Evolutionary conservation across 495 filamentous ascomycete species (phyloP).

Genomic region (Haplographium delicatum): DNA sequence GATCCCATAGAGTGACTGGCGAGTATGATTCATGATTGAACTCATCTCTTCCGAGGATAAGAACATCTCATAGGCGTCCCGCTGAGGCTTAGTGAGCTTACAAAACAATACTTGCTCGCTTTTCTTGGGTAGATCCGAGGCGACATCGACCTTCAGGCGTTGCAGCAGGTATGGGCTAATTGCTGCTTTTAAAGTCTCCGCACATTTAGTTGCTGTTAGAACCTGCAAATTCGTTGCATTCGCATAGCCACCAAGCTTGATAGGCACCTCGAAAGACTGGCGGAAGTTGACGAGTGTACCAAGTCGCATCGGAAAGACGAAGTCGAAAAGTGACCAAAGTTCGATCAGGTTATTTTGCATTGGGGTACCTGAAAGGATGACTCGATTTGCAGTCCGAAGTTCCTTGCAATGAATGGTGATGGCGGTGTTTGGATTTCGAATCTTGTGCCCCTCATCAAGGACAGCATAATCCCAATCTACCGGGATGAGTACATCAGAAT

Average conservation of each 20-base stretch:
- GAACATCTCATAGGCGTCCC: conserved; percentile 71
- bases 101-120: conserved; percentile 94
- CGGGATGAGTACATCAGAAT: conserved; percentile 69
- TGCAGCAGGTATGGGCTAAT: conserved; percentile 93
- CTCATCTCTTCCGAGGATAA: conserved; percentile 78
- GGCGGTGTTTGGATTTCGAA: conserved; percentile 87
- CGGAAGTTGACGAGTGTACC: conserved; percentile 88
- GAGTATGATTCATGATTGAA: conserved; percentile 64
- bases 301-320: conserved; percentile 90
- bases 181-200: conserved; percentile 81
- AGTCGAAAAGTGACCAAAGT: conserved; percentile 95
- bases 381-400: conserved; percentile 75
- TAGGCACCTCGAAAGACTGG: conserved; percentile 85
- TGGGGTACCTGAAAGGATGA: conserved; percentile 93
- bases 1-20: conserved; percentile 81
- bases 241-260: conserved; percentile 85
- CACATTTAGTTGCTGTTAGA: conserved; percentile 84
- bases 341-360: conserved; percentile 98
- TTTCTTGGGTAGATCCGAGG: conserved; percentile 88
- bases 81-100: conserved; percentile 74
- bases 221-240: conserved; percentile 90
- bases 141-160: conserved; percentile 88
- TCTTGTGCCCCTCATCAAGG: conserved; percentile 96
- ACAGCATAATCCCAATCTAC: conserved; percentile 90
- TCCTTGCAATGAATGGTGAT: conserved; percentile 94